Conservation (phyloP, 495 filamentous ascomycete genomes). For the Neurospora sp. region DNA sequence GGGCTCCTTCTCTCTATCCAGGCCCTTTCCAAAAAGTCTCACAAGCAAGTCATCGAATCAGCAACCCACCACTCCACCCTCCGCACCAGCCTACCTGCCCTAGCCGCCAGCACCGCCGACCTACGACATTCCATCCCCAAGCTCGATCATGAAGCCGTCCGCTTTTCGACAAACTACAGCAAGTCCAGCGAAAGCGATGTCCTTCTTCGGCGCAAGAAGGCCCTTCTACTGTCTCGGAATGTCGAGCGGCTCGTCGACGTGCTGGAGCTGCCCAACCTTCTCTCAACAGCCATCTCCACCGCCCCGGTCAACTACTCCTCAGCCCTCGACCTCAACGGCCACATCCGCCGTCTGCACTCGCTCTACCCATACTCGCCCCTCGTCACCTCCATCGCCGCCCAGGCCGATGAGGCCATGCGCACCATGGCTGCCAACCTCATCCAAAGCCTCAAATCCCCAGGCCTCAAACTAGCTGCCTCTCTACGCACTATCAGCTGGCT, state of each 20-base stretch:
- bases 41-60: slow-evolving; percentile 75
- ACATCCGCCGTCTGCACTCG: slow-evolving; percentile 77
- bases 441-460: slow-evolving; percentile 58
- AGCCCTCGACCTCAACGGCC: slow-evolving; percentile 84
- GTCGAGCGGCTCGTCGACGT: slow-evolving; percentile 85
- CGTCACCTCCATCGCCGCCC: slow-evolving; percentile 57
- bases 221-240: slow-evolving; percentile 78
- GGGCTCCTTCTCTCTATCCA: slow-evolving; percentile 81
- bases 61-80: slow-evolving; percentile 67
- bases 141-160: slow-evolving; percentile 67
- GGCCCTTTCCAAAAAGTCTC: slow-evolving; percentile 81
- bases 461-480: slow-evolving; percentile 79
- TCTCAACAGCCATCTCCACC: slow-evolving; percentile 49
- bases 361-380: slow-evolving; percentile 73
- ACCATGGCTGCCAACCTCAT: slow-evolving; percentile 83
- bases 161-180: slow-evolving; percentile 77
- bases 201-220: slow-evolving; percentile 66
- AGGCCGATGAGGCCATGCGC: slow-evolving; percentile 83
- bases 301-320: slow-evolving; percentile 65
- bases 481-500: slow-evolving; percentile 92
- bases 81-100: slow-evolving; percentile 50
- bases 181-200: slow-evolving; percentile 57
- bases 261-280: slow-evolving; percentile 78
- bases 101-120: slow-evolving; percentile 51
- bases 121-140: slow-evolving; percentile 64